Conservation (phyloP, 2,329 filamentous ascomycete genomes). For the Colletotrichum noveboracense region DNA sequence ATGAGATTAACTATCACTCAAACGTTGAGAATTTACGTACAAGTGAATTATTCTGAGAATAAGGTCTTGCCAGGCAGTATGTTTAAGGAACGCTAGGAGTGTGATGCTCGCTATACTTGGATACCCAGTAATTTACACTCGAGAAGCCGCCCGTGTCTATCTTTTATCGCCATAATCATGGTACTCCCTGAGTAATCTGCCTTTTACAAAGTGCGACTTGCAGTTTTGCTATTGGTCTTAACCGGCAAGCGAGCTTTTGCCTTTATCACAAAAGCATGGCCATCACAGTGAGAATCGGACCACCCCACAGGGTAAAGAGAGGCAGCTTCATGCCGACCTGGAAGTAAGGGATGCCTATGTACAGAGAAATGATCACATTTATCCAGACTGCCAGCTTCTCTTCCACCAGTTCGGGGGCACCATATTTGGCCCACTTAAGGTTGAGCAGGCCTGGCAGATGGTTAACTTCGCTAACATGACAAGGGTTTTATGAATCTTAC, state of each 20-base stretch:
- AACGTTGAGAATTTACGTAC: too few relatives aligned
- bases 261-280: not conserved
- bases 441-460: not conserved
- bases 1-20: too few relatives aligned
- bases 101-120: not conserved
- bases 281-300: not conserved
- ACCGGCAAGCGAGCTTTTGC: not conserved
- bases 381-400: not conserved
- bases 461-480: not conserved
- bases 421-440: not conserved
- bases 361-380: not conserved
- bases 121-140: not conserved
- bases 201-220: not conserved
- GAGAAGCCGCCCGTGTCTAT: rapidly evolving
- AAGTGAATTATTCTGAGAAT: too few relatives aligned
- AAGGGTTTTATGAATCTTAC: rapidly evolving
- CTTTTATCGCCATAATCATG: slow-evolving; percentile 11
- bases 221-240: too few relatives aligned
- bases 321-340: not conserved
- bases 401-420: not conserved
- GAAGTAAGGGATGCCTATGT: not conserved
- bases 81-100: not conserved
- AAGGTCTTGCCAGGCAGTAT: too few relatives aligned
- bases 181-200: not conserved
- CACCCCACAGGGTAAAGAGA: not conserved